Conservation (phyloP, 2,329 filamentous ascomycete species). For the Aspergillus aculeatinus region DNA sequence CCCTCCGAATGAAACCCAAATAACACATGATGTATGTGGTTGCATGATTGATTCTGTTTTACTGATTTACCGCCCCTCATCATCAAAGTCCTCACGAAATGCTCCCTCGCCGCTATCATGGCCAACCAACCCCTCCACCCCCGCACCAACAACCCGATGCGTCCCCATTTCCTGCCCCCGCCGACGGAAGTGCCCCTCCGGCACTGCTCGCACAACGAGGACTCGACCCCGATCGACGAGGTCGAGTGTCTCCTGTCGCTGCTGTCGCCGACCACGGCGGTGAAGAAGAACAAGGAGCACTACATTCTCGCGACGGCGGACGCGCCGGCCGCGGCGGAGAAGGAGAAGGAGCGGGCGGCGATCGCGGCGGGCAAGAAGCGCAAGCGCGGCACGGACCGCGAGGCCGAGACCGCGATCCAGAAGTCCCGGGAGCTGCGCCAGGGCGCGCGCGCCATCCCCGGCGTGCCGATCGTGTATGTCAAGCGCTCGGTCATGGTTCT, state of each 20-base stretch:
- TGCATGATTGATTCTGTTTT: neutral
- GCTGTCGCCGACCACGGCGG: conserved; percentile 38
- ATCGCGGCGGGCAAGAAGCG: conserved; percentile 28
- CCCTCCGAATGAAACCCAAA: neutral
- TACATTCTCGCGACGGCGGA: conserved; percentile 49
- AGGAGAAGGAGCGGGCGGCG: conserved; percentile 21
- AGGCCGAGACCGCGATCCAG: conserved; percentile 33
- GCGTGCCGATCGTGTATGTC: conserved; percentile 52
- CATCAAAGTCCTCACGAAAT: conserved; percentile 71
- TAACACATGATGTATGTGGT: neutral
- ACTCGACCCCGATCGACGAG: conserved; percentile 45
- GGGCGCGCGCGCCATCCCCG: conserved; percentile 45
- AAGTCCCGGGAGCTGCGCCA: conserved; percentile 37
- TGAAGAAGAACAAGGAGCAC: conserved; percentile 49
- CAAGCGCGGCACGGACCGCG: conserved; percentile 35
- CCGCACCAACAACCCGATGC: conserved; percentile 39
- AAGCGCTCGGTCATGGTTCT: conserved; percentile 53
- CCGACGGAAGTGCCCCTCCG: conserved; percentile 47
- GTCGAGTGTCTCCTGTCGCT: conserved; percentile 46
- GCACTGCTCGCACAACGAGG: conserved; percentile 48
- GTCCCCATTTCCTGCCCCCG: conserved; percentile 46
- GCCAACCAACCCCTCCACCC: conserved; percentile 39
- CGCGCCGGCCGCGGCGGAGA: conserved; percentile 27
- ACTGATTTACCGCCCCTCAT: conserved; percentile 22
- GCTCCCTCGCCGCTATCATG: conserved; percentile 47